Percentiles rank a stretch among this genome's conserved stretches.
Conservation (phyloP, 805 yeast species). For the Tetrapisispora iriomotensis region DNA sequence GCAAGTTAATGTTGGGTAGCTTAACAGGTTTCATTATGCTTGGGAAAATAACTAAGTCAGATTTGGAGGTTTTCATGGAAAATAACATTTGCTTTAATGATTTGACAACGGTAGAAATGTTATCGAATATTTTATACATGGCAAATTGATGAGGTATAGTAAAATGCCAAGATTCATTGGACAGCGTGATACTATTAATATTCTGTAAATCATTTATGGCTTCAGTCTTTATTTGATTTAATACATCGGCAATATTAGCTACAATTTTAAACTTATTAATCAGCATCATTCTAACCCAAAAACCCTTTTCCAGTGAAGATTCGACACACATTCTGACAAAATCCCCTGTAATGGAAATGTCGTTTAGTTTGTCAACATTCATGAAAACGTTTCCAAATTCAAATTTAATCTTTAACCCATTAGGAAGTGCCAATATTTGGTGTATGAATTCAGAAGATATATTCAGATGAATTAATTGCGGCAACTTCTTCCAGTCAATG, state of each 20-base stretch:
- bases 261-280: slow-evolving; percentile 29
- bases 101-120: slow-evolving; percentile 57
- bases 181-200: slow-evolving; percentile 30
- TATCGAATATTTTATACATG: slow-evolving; percentile 73
- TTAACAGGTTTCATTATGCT: slow-evolving; percentile 31
- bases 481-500: slow-evolving; percentile 17
- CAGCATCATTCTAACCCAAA: slow-evolving; percentile 42
- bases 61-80: slow-evolving; percentile 37
- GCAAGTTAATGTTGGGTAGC: slow-evolving; percentile 50
- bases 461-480: slow-evolving; percentile 17
- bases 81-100: slow-evolving; percentile 50
- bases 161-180: slow-evolving; percentile 38
- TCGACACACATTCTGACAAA: slow-evolving; percentile 40
- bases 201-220: slow-evolving; percentile 7
- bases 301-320: slow-evolving; percentile 38
- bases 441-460: slow-evolving; percentile 17
- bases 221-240: slow-evolving; percentile 12
- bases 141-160: slow-evolving; percentile 65
- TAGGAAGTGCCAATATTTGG: slow-evolving; percentile 33
- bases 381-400: slow-evolving; percentile 32
- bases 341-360: slow-evolving; percentile 22
- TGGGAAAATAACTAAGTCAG: slow-evolving; percentile 33
- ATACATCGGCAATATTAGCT: slow-evolving; percentile 25
- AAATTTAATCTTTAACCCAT: slow-evolving; percentile 39
- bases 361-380: slow-evolving; percentile 12